Base-by-base conservation (phyloP, 345 rosid genomes). In the Brassica nigra region DNA sequence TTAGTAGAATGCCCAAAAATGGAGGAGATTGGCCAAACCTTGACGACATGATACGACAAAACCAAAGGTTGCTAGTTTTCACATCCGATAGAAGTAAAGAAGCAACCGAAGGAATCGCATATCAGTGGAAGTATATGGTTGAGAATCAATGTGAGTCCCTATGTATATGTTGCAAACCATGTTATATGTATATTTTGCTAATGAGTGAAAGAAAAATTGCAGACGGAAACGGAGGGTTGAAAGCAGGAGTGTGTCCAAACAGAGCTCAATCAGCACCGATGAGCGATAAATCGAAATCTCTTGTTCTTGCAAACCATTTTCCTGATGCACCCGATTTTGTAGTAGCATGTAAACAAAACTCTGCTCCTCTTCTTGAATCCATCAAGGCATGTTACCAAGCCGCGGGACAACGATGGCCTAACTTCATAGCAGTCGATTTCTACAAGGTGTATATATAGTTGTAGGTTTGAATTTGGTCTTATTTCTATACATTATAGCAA, bases 401-500 rank as follows among this genome's bases (percentile, higher is more conserved):
- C 31, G 79, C 97, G 2, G 96, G 91, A 11, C 82, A 90, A 63
- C 87, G 97, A 6, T 93, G 99, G 99, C 90, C 99, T 59, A 93
- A 93, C 86, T 93, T 90, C 98, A 87, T 95, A 11, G 90, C 99
- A 2, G 96, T 90, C 10, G 98, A 95, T 76, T 91, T 86, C 78
- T 91, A 95, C 87, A 86, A 87, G 94, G 99, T 95, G 99, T 95
- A 86, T 20, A 39, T 37, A 5, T 31, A 4, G 47, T 20, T 54
- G 42, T 29, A 12, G 31, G 5, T 34, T 11, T 52, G 23, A 5
- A 12, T 58, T 61, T 18, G 11, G 14, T 62, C 33, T 31, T 11
- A 28, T 18, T 70, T 29, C 59, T 15, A 54, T 54, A 30, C 39
- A 8, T 37, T 37, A 8, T 74, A 23, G 27, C 27, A 23, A 23